Percentiles rank a stretch among this genome's conserved stretches.
Evolutionary conservation across 768 basidiomycete species (phyloP).

Genomic region (Lactifluus echinatus): DNA sequence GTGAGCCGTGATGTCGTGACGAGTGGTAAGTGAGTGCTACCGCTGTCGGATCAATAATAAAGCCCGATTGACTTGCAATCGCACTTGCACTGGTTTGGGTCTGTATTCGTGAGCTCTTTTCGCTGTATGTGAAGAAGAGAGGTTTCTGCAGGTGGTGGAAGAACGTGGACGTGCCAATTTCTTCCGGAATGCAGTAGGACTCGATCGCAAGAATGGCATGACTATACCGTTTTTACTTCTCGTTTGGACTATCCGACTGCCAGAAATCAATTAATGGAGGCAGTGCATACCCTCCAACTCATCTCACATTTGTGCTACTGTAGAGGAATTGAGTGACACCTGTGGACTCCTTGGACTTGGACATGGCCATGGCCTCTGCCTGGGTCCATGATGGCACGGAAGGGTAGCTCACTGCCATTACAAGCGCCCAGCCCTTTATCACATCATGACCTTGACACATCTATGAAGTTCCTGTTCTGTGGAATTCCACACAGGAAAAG

Average conservation of each 20-base stretch:
- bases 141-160: neutral
- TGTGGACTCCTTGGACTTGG: neutral
- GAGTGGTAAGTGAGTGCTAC: neutral
- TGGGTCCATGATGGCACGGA: neutral
- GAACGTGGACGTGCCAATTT: neutral
- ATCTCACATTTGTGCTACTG: neutral
- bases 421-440: neutral
- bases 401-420: neutral
- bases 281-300: neutral
- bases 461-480: neutral
- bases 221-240: neutral
- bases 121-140: constrained; percentile 1
- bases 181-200: neutral
- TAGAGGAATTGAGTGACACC: neutral
- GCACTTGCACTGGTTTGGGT: neutral
- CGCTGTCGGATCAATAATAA: neutral
- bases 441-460: neutral
- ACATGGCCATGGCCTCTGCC: neutral
- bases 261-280: neutral
- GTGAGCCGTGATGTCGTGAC: constrained; percentile 4
- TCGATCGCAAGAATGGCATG: neutral
- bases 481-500: neutral
- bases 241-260: neutral
- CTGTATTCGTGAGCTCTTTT: constrained; percentile 9
- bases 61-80: neutral